Evolutionary conservation across 371 early-diverging fungal species (phyloP).

Genomic region (Dichotomocladium elegans): DNA sequence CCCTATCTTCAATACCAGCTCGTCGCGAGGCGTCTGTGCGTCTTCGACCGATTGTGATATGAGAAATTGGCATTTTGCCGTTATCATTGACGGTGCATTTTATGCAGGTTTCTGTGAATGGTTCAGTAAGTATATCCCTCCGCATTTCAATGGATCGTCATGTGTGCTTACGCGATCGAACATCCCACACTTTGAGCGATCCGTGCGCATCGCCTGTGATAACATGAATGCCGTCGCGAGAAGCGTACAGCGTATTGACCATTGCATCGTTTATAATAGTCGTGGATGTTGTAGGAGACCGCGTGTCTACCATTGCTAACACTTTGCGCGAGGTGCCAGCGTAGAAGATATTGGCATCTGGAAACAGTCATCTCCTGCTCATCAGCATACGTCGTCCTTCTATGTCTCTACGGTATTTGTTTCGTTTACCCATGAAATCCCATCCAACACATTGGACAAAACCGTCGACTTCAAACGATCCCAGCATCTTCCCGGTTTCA

Average conservation of each 20-base stretch:
- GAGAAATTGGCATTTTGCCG: conserved; percentile 74
- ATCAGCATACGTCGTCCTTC: too few relatives aligned
- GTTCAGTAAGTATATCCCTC: neutral
- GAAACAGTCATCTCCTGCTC: neutral
- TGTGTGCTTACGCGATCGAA: conserved; percentile 59
- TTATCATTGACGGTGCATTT: conserved; percentile 61
- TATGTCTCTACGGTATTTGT: neutral
- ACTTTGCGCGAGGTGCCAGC: conserved; percentile 78
- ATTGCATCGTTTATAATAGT: conserved; percentile 69
- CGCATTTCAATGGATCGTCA: neutral
- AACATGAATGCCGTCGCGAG: conserved; percentile 69
- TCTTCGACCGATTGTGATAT: conserved; percentile 60
- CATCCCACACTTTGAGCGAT: conserved; percentile 80
- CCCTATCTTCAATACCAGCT: conserved; percentile 26
- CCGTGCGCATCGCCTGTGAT: conserved; percentile 81
- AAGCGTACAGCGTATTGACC: conserved; percentile 77
- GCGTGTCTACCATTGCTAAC: conserved; percentile 66
- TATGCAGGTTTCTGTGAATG: conserved; percentile 44
- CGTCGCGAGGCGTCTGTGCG: conserved; percentile 49
- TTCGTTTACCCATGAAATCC: conserved; percentile 64
- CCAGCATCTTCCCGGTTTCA: conserved; percentile 60
- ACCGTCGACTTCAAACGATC: conserved; percentile 72
- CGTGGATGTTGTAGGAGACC: conserved; percentile 29
- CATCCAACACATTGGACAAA: conserved; percentile 86
- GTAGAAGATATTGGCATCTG: conserved; percentile 73